Conservation (phyloP, 306 rosid genomes). For the Trifolium repens region DNA sequence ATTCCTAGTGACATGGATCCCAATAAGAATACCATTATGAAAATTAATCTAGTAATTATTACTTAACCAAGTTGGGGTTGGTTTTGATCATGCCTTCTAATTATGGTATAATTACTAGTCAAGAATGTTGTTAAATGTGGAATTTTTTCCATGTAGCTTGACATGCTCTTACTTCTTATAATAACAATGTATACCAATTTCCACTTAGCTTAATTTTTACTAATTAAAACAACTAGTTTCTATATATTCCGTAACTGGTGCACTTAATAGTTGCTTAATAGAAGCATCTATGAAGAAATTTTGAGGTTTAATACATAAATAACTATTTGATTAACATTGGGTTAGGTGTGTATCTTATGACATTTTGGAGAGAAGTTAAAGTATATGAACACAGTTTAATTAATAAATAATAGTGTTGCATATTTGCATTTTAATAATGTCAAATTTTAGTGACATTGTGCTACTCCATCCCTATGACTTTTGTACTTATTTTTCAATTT, state of each 20-base stretch:
- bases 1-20: conserved; percentile 54
- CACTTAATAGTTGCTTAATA: conserved; percentile 13
- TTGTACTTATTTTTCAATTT: conserved; percentile 4
- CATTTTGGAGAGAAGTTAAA: conserved; percentile 20
- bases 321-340: conserved; percentile 31
- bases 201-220: conserved; percentile 29
- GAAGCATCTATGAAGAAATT: conserved; percentile 23
- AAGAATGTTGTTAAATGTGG: neutral
- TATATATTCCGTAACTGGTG: conserved; percentile 46
- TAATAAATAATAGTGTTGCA: neutral
- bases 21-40: conserved; percentile 42
- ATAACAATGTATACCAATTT: neutral
- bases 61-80: conserved; percentile 41
- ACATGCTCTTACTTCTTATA: conserved; percentile 24
- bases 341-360: conserved; percentile 40
- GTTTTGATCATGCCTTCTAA: conserved; percentile 30
- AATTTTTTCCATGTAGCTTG: conserved; percentile 8
- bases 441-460: conserved; percentile 35
- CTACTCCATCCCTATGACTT: conserved; percentile 33
- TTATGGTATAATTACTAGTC: conserved; percentile 22
- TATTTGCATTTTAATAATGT: conserved; percentile 9
- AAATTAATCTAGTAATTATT: conserved; percentile 36
- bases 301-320: conserved; percentile 12
- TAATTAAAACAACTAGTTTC: conserved; percentile 24
- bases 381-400: neutral